These are phyloP conservation scores for Populus hybrid DNA, from an alignment of 441 rosid genomes.

Conservation along the genomic window DNA sequence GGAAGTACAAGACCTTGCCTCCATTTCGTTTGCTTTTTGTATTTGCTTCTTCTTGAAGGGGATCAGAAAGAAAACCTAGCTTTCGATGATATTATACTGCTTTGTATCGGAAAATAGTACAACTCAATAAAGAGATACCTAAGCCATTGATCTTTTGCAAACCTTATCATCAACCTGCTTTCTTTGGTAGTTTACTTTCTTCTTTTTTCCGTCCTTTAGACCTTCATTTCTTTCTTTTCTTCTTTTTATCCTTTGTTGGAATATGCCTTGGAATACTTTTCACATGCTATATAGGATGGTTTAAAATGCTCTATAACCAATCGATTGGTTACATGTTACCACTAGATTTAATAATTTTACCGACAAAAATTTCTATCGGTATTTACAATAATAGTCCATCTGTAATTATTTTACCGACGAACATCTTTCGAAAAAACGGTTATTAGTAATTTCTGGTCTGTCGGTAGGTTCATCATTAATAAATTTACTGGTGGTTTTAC, in stretches of 20 bases:
- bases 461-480: too few relatives aligned
- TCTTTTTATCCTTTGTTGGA: background rate
- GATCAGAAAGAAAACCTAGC: background rate
- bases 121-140: background rate
- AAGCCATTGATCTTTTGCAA: background rate
- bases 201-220: background rate
- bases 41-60: conserved; percentile 10
- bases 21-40: background rate
- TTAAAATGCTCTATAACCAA: too few relatives aligned
- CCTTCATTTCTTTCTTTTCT: background rate
- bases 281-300: too few relatives aligned
- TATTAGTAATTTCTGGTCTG: too few relatives aligned
- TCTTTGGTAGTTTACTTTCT: background rate
- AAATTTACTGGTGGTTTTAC: too few relatives aligned
- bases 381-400: too few relatives aligned
- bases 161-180: background rate
- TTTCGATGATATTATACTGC: too few relatives aligned
- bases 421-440: too few relatives aligned
- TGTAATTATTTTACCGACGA: too few relatives aligned
- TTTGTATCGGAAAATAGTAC: too few relatives aligned
- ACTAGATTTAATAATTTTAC: too few relatives aligned
- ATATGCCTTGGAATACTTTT: background rate
- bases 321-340: too few relatives aligned
- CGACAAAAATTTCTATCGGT: accelerated
- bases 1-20: conserved; percentile 1